A percentile compares a stretch with the other conserved stretches of the same genome.
Evolutionary conservation across 768 basidiomycete genomes (phyloP).

Genomic region (Austroboletus festivus): DNA sequence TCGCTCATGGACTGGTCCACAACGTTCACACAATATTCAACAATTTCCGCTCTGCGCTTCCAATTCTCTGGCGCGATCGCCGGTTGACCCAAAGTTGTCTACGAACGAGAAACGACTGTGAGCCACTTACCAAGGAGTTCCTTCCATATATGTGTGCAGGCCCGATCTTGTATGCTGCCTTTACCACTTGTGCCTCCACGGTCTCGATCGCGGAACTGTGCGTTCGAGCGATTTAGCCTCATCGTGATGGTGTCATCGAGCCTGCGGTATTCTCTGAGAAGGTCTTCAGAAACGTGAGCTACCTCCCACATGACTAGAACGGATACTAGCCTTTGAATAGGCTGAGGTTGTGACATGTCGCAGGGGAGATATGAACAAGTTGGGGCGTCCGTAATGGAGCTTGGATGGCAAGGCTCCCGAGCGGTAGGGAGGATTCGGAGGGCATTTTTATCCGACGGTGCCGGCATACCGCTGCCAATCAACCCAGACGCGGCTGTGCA

Average conservation of each 20-base stretch:
- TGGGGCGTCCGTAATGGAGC: slow-evolving; percentile 57
- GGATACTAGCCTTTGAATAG: slow-evolving; percentile 60
- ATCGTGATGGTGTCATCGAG: slow-evolving; percentile 79
- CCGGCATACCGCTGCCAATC: slow-evolving; percentile 31
- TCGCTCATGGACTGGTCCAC: slow-evolving; percentile 62
- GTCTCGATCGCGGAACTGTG: slow-evolving; percentile 71
- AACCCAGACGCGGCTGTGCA: slow-evolving; percentile 15
- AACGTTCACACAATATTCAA: slow-evolving; percentile 71
- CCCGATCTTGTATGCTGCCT: slow-evolving; percentile 64
- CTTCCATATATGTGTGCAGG: slow-evolving; percentile 74
- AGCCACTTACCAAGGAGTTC: slow-evolving; percentile 67
- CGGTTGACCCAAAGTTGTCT: slow-evolving; percentile 18
- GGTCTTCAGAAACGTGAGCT: slow-evolving; percentile 46
- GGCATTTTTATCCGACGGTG: slow-evolving; percentile 34
- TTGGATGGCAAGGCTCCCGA: slow-evolving; percentile 71
- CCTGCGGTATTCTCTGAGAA: slow-evolving; percentile 77
- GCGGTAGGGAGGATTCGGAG: slow-evolving; percentile 41
- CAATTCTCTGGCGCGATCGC: slow-evolving; percentile 49
- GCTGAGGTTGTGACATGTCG: slow-evolving; percentile 72
- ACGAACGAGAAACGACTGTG: slow-evolving; percentile 11
- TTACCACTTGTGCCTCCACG: slow-evolving; percentile 44
- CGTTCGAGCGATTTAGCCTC: slow-evolving; percentile 77
- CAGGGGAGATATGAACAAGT: slow-evolving; percentile 66
- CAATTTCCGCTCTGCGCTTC: slow-evolving; percentile 69
- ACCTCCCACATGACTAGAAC: slow-evolving; percentile 5